A percentile compares a stretch with the other conserved stretches of the same genome.
Evolutionary conservation across 768 basidiomycete species (phyloP).

Genomic region (Hypholoma sublateritium): DNA sequence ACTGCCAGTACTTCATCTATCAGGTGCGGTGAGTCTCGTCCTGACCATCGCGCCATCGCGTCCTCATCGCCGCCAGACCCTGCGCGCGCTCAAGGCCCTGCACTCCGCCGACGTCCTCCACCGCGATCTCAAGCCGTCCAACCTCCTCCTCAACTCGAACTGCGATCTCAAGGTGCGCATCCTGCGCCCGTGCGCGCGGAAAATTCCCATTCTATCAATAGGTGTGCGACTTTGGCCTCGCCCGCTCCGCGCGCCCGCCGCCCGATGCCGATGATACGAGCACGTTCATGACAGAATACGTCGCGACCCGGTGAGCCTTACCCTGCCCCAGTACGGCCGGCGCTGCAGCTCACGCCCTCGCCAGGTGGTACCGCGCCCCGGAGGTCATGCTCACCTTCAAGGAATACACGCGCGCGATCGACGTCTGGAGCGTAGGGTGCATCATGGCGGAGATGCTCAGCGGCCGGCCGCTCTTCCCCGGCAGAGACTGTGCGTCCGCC

Average conservation of each 20-base stretch:
- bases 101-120: conserved; percentile 95
- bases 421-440: conserved; percentile 87
- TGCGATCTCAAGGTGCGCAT: conserved; percentile 85
- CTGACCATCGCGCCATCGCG: conserved; percentile 3
- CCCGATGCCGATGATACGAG: conserved; percentile 77
- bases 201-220: conserved; percentile 22
- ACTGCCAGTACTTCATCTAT: conserved; percentile 97
- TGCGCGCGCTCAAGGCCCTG: conserved; percentile 91
- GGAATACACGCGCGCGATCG: conserved; percentile 87
- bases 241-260: conserved; percentile 73
- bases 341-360: background rate
- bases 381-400: conserved; percentile 99
- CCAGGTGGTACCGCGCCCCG: conserved; percentile 94
- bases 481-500: conserved; percentile 75
- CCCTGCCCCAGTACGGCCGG: background rate
- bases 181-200: background rate
- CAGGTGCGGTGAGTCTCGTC: conserved; percentile 51
- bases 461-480: conserved; percentile 93
- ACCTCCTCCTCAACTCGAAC: conserved; percentile 92
- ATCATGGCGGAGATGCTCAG: conserved; percentile 89
- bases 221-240: conserved; percentile 88
- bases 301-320: conserved; percentile 73
- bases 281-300: conserved; percentile 91
- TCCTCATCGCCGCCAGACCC: conserved; percentile 47
- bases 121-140: conserved; percentile 95